These are phyloP conservation scores for Microsporum canis DNA, from an alignment of 2,329 filamentous ascomycete genomes.

Conservation along the genomic window DNA sequence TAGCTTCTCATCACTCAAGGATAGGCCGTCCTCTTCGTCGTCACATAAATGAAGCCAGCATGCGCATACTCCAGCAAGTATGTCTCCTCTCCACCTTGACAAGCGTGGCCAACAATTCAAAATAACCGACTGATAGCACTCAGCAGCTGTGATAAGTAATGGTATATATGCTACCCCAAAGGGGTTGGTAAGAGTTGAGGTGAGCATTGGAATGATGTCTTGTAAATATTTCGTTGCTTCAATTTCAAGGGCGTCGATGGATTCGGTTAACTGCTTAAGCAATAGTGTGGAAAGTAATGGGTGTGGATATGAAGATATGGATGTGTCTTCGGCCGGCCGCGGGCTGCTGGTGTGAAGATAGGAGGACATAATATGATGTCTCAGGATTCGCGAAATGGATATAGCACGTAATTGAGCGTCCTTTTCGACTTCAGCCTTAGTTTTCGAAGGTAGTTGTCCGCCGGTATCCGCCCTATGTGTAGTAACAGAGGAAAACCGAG, in stretches of 20 bases:
- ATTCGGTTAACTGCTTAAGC: slow-evolving; percentile 20
- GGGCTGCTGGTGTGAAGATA: slow-evolving; percentile 38
- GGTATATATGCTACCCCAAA: slow-evolving; percentile 49
- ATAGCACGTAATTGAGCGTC: slow-evolving; percentile 17
- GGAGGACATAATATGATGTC: slow-evolving; percentile 27
- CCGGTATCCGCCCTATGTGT: background rate
- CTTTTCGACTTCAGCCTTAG: slow-evolving; percentile 2
- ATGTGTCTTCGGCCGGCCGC: slow-evolving; percentile 33
- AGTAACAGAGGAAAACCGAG: slow-evolving; percentile 25
- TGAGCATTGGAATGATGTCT: slow-evolving; percentile 57
- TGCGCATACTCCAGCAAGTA: slow-evolving; percentile 50
- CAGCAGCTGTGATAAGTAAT: slow-evolving; percentile 43
- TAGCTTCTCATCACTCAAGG: slow-evolving; percentile 1
- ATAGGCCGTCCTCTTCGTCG: slow-evolving; percentile 20
- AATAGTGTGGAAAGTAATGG: slow-evolving; percentile 40
- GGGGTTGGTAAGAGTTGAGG: slow-evolving; percentile 54
- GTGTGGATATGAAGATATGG: slow-evolving; percentile 36
- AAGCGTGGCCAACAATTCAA: slow-evolving; percentile 60
- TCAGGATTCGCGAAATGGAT: slow-evolving; percentile 21
- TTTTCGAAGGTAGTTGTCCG: background rate
- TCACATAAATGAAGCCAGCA: slow-evolving; percentile 50
- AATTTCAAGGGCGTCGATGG: slow-evolving; percentile 26
- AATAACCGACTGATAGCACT: slow-evolving; percentile 48
- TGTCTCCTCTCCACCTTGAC: slow-evolving; percentile 48
- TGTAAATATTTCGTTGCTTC: slow-evolving; percentile 36